These are phyloP conservation scores for Blastocystis hominis DNA, from an alignment of 352 stramenopile species.

Conservation along the genomic window DNA sequence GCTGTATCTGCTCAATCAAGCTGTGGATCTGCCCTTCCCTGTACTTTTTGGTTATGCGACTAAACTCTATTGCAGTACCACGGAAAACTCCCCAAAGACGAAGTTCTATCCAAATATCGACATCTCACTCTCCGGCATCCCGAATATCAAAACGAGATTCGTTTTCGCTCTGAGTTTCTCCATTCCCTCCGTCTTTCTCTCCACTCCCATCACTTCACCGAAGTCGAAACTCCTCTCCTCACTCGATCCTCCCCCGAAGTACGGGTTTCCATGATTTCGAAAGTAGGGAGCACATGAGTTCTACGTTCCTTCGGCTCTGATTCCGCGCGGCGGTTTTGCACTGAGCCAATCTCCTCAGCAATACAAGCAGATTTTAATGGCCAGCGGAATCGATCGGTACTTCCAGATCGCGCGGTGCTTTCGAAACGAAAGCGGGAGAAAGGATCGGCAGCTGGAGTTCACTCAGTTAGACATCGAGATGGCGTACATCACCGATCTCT, in stretches of 20 bases:
- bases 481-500: slow-evolving; percentile 65
- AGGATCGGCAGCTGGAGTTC: slow-evolving; percentile 78
- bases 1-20: background rate
- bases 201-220: background rate
- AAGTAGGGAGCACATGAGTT: slow-evolving; percentile 41
- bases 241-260: slow-evolving; percentile 31
- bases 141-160: background rate
- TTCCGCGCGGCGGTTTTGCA: slow-evolving; percentile 64
- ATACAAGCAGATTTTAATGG: slow-evolving; percentile 82
- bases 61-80: background rate
- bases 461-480: slow-evolving; percentile 81
- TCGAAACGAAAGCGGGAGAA: slow-evolving; percentile 74
- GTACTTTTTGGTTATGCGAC: background rate
- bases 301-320: slow-evolving; percentile 4
- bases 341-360: slow-evolving; percentile 78
- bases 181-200: background rate
- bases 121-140: slow-evolving; percentile 39
- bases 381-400: slow-evolving; percentile 73
- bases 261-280: background rate
- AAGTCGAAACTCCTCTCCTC: slow-evolving; percentile 43
- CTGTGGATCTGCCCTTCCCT: background rate
- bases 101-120: slow-evolving; percentile 18
- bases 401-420: slow-evolving; percentile 80
- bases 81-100: slow-evolving; percentile 24
- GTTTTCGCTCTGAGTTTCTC: slow-evolving; percentile 12